phyloP scores from a whole-genome alignment of 2,329 filamentous ascomycete genomes.

The Fusarium graminum region DNA sequence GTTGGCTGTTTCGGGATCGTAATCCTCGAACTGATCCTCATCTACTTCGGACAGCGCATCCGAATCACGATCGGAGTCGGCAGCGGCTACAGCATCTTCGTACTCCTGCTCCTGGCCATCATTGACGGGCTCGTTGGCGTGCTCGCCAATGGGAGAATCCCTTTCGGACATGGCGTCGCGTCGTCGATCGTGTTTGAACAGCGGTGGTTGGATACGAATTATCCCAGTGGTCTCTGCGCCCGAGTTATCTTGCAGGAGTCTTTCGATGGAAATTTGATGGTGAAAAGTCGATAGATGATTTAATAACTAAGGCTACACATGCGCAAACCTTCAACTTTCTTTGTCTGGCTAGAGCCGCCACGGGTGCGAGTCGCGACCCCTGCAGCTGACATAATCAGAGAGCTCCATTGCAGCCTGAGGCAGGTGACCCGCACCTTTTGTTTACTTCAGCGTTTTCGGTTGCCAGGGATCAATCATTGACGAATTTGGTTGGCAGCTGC shows the following conservation, averaged over 20 bases:
- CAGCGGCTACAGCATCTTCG: slow-evolving; percentile 50
- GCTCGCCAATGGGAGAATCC: slow-evolving; percentile 58
- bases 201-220: background rate
- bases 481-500: slow-evolving; percentile 24
- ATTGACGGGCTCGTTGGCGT: slow-evolving; percentile 54
- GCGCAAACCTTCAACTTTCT: slow-evolving; percentile 46
- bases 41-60: slow-evolving; percentile 76
- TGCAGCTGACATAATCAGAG: slow-evolving; percentile 51
- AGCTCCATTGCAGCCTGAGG: slow-evolving; percentile 42
- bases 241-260: background rate
- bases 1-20: slow-evolving; percentile 73
- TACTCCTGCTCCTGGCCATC: slow-evolving; percentile 59
- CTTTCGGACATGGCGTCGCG: slow-evolving; percentile 60
- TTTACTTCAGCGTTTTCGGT: slow-evolving; percentile 53
- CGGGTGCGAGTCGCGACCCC: slow-evolving; percentile 37
- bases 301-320: slow-evolving; percentile 12
- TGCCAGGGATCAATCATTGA: slow-evolving; percentile 47
- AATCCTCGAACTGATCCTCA: slow-evolving; percentile 77
- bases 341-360: slow-evolving; percentile 40
- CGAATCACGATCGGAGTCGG: slow-evolving; percentile 67
- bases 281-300: slow-evolving; percentile 10
- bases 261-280: background rate
- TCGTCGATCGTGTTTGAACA: slow-evolving; percentile 26
- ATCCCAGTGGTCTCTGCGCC: background rate
- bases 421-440: slow-evolving; percentile 45